A percentile compares a stretch with the other conserved stretches of the same genome.
Conservation (phyloP, 257 asterid genomes). For the Plantago elongata region DNA sequence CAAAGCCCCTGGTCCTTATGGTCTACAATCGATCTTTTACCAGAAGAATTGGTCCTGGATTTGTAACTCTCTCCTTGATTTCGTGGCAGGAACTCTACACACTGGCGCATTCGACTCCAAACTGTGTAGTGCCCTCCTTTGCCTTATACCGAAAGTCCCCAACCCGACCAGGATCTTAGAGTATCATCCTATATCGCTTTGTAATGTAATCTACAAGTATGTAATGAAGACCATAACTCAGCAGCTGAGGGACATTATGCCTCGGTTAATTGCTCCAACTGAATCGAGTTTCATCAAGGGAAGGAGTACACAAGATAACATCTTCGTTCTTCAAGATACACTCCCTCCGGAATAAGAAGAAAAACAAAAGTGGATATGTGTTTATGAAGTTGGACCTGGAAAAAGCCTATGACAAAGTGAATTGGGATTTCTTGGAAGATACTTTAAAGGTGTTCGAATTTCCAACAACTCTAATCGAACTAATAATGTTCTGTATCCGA, state of each 20-base stretch:
- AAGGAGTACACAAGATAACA: neutral
- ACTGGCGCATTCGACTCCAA: neutral
- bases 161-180: too few relatives aligned
- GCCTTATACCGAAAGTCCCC: too few relatives aligned
- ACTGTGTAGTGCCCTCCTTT: neutral
- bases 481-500: neutral
- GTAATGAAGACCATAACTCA: neutral
- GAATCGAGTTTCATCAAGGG: neutral
- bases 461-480: neutral
- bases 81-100: too few relatives aligned
- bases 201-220: neutral
- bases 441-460: neutral
- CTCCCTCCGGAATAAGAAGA: neutral
- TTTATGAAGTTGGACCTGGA: neutral
- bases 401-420: too few relatives aligned
- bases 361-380: neutral
- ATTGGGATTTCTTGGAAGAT: neutral
- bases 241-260: neutral
- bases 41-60: neutral
- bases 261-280: neutral
- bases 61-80: neutral
- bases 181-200: neutral
- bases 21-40: neutral
- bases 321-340: neutral
- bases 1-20: slow-evolving; percentile 3